Conservation (phyloP, 345 rosid species). For the Melaleuca quinquenervia region DNA sequence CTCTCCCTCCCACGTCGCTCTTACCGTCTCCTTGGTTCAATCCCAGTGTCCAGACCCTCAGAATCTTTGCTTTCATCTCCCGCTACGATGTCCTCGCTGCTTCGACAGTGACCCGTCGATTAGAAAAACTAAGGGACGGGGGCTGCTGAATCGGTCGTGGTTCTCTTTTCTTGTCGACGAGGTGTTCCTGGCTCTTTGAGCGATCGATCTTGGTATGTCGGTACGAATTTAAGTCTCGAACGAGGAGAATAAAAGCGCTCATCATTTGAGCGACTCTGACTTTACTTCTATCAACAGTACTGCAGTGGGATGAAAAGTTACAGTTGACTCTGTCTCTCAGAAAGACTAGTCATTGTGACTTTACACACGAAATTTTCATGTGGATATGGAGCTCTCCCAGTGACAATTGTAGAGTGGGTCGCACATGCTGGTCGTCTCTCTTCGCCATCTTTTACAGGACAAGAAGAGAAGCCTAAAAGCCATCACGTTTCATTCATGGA, state of each 20-base stretch:
- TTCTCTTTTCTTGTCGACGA: not conserved
- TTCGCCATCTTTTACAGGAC: not conserved
- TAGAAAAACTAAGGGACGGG: not conserved
- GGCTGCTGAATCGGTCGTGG: not conserved
- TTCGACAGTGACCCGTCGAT: not conserved
- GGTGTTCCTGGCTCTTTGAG: not conserved
- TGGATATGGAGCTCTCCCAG: too few relatives aligned
- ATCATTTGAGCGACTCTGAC: not conserved
- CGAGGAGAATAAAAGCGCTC: not conserved
- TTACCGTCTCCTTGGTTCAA: not conserved
- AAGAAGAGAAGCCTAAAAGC: not conserved
- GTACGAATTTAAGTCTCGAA: not conserved
- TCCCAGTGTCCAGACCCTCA: not conserved
- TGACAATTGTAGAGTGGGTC: not conserved
- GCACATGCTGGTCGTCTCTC: not conserved
- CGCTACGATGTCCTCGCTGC: not conserved
- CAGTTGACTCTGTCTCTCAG: too few relatives aligned
- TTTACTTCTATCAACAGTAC: too few relatives aligned
- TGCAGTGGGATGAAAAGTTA: too few relatives aligned
- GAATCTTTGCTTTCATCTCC: constrained; percentile 6
- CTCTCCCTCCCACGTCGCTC: not conserved
- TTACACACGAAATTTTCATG: not conserved
- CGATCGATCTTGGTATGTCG: not conserved
- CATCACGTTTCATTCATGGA: not conserved
- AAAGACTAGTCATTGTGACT: not conserved